Evolutionary conservation across 352 stramenopile species (phyloP).

Genomic region (Pelagophyceae sp.): DNA sequence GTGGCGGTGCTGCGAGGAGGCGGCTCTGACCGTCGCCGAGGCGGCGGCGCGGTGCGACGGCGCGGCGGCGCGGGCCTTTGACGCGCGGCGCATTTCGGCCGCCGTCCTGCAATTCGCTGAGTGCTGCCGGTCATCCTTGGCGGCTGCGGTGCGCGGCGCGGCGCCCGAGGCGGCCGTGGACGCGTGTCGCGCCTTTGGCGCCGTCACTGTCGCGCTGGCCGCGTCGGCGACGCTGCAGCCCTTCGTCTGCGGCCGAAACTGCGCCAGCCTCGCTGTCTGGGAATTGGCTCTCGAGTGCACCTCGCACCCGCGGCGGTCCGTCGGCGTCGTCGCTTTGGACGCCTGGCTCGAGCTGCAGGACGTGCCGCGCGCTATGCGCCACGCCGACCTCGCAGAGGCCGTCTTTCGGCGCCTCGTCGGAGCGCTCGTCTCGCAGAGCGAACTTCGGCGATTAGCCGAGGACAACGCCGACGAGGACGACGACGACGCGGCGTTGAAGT

Average conservation of each 20-base stretch:
- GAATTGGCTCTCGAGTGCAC: background rate
- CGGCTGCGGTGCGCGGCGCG: no score
- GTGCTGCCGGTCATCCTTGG: no score
- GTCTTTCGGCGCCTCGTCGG: background rate
- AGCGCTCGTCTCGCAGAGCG: background rate
- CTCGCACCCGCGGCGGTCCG: background rate
- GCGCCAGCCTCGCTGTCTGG: background rate
- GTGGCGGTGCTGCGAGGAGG: background rate
- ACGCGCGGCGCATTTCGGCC: background rate
- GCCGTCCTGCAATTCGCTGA: background rate
- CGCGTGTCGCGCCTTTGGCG: background rate
- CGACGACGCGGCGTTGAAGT: background rate
- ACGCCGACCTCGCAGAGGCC: background rate
- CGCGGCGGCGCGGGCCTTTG: no score
- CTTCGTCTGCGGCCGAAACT: background rate
- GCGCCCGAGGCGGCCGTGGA: background rate
- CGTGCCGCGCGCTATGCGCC: background rate
- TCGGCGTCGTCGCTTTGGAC: background rate
- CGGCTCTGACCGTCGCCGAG: background rate
- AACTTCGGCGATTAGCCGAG: background rate
- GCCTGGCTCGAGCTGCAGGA: slow-evolving; percentile 4
- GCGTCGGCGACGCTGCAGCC: background rate
- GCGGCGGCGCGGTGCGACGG: background rate
- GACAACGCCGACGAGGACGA: slow-evolving; percentile 4
- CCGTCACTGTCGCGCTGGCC: background rate